phyloP scores from a whole-genome alignment of 148 eudicot genomes.

The Simmondsia chinensis region DNA sequence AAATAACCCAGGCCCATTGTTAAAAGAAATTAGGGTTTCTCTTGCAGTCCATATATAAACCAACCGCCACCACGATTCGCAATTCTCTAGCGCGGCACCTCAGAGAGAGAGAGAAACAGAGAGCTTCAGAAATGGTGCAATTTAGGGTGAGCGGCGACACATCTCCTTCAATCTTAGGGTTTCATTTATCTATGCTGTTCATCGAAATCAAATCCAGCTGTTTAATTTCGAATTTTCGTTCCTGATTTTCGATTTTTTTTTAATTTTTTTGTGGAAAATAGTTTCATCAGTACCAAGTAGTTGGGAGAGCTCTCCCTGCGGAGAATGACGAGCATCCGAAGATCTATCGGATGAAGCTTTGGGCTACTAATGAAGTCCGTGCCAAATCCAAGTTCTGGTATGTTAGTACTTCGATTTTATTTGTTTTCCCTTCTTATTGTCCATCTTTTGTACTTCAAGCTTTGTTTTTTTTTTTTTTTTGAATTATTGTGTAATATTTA shows the following conservation, averaged over 20 bases:
- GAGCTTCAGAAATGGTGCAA: slow-evolving; percentile 10
- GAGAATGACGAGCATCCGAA: slow-evolving; percentile 67
- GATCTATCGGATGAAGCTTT: slow-evolving; percentile 91
- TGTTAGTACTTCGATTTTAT: background rate
- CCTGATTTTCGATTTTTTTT: background rate
- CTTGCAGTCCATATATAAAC: too few species aligned
- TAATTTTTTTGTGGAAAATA: slow-evolving; percentile 10
- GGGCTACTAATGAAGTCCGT: slow-evolving; percentile 93
- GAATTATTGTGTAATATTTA: background rate
- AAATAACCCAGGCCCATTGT: too few species aligned
- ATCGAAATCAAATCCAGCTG: background rate
- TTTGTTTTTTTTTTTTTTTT: background rate
- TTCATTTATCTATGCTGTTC: too few species aligned
- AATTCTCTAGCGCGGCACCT: too few species aligned
- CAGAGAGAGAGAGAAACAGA: too few species aligned
- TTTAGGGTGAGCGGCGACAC: slow-evolving; percentile 9
- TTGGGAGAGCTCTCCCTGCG: slow-evolving; percentile 78
- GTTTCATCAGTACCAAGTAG: slow-evolving; percentile 90
- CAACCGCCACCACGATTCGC: too few species aligned
- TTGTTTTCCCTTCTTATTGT: background rate
- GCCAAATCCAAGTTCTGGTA: slow-evolving; percentile 96
- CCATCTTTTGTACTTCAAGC: background rate
- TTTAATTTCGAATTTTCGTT: background rate
- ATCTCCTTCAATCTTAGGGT: too few species aligned
- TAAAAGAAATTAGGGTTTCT: too few species aligned